Conservation (phyloP, 2,329 filamentous ascomycete genomes). For the Sclerotinia subarctica region DNA sequence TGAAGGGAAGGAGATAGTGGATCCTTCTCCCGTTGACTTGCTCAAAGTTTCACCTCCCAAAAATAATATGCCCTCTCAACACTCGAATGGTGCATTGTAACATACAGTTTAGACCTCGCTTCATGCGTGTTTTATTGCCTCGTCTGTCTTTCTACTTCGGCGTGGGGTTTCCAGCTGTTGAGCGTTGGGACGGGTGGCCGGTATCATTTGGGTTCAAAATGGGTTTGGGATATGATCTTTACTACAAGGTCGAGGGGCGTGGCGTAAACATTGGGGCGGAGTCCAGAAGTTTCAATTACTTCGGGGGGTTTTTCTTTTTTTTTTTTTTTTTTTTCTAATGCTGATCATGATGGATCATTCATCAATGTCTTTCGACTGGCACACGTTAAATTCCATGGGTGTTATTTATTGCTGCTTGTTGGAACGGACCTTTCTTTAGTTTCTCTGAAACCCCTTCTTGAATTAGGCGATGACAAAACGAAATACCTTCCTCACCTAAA, state of each 20-base stretch:
- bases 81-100: constrained; percentile 39
- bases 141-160: constrained; percentile 29
- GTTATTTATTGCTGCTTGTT: constrained; percentile 8
- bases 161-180: constrained; percentile 28
- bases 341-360: neutral
- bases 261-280: constrained; percentile 19
- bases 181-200: constrained; percentile 23
- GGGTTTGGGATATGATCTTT: constrained; percentile 28
- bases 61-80: constrained; percentile 26
- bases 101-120: constrained; percentile 38
- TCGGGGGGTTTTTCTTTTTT: constrained; percentile 2
- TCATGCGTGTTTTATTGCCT: constrained; percentile 26
- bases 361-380: neutral
- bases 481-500: constrained; percentile 3
- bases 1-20: constrained; percentile 39
- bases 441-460: constrained; percentile 7
- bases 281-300: constrained; percentile 12
- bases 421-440: neutral
- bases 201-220: constrained; percentile 29
- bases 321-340: constrained; percentile 3
- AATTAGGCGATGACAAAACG: constrained; percentile 11
- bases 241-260: constrained; percentile 10
- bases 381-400: neutral
- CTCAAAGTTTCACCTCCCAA: constrained; percentile 21
- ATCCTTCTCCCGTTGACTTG: constrained; percentile 26